Evolutionary conservation across 2,329 filamentous ascomycete species (phyloP), one percentile per base, ranked within the genome.

Genomic region (Ascocoryne sarcoides): DNA sequence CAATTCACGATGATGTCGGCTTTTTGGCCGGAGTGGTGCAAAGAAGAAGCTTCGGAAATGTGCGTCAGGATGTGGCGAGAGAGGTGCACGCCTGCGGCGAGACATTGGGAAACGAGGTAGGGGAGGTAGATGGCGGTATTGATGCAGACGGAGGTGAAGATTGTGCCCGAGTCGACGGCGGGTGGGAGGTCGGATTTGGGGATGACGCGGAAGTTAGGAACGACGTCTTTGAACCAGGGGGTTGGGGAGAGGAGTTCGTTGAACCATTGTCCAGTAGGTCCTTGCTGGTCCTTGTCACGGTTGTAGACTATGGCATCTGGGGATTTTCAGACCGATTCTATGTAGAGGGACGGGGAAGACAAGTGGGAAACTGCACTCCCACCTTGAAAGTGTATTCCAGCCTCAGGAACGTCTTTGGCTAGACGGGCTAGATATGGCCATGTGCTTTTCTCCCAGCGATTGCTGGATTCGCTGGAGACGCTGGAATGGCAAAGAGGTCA

Each of bases 41-140:
- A 60, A 1, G 56, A 53, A 1, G 73, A 68, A 0, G 87, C 87
- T 31, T 94, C 82, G 0, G 69, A 63, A 43, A 96, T 74, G 60
- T 95, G 84, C n/a, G 65, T 62, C 34, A 89, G 62, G 1, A 72
- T 60, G 2, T 65, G 76, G 15, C 85, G 75, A 53, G 75, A 73
- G 54, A 90, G 66, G 1, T 76, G 67, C 5, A 84, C 82, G 19
- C 86, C 84, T 42, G 78, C 75, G 52, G 76, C 78, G 19, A 84
- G 70, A 60, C 86, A 93, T 64, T 92, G 81, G 0, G 84, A 83
- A 0, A 84, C 68, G 0, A 96, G 78, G 77, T 84, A 95, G 3
- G 85, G 78, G 2, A 95, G 76, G 63, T 95, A 96, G 43, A 95
- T 65, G 31, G 84, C 77, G 0, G 85, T 85, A 65, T 96, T 95